phyloP scores from a whole-genome alignment of 140 eudicot genomes.

The Flaveria floridana region DNA sequence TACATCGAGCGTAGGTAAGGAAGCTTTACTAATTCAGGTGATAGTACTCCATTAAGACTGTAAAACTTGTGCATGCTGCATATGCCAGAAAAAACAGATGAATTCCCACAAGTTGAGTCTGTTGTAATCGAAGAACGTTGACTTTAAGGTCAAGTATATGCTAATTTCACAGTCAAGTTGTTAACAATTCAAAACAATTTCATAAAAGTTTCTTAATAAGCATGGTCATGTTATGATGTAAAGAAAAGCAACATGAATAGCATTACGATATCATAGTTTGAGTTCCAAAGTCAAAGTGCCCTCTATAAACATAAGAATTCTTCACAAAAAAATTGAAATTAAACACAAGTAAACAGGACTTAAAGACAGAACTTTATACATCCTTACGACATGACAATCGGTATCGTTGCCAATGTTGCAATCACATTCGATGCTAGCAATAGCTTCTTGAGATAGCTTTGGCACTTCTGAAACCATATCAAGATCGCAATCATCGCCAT shows the following conservation, averaged over 20 bases:
- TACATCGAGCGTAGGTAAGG: constrained; percentile 68
- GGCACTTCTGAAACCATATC: constrained; percentile 45
- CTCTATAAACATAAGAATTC: neutral
- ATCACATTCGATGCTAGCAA: constrained; percentile 55
- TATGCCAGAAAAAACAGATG: constrained; percentile 8
- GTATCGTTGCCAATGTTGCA: constrained; percentile 54
- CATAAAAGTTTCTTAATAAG: neutral
- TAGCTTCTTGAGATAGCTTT: constrained; percentile 36
- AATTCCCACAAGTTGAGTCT: constrained; percentile 4
- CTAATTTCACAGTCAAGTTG: neutral
- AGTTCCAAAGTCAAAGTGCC: constrained; percentile 24
- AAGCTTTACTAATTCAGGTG: constrained; percentile 60
- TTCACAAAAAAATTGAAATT: neutral
- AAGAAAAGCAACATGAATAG: neutral
- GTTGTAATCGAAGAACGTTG: constrained; percentile 14
- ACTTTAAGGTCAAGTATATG: constrained; percentile 18
- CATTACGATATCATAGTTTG: constrained; percentile 8
- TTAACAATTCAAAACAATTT: neutral
- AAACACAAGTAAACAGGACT: constrained; percentile 16
- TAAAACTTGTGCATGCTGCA: constrained; percentile 67
- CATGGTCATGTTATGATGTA: neutral
- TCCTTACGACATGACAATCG: constrained; percentile 60
- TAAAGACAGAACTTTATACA: constrained; percentile 48
- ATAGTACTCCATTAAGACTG: constrained; percentile 78
- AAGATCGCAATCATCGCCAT: constrained; percentile 54